These are phyloP conservation scores for Aquilaria malaccensis DNA, from an alignment of 345 rosid genomes.

Conservation along the genomic window DNA sequence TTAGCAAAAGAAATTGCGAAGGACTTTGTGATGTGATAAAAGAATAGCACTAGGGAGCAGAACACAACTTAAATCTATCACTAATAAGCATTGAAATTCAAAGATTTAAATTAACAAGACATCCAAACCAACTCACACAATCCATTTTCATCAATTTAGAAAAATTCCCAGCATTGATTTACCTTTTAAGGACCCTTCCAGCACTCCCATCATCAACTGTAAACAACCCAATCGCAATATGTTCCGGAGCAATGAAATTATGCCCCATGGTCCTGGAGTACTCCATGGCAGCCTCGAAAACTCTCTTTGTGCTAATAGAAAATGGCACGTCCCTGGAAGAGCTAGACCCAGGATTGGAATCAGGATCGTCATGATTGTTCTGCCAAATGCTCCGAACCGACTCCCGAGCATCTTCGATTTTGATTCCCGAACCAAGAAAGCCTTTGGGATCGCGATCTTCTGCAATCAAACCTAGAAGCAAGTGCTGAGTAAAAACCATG, in stretches of 20 bases:
- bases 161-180: neutral
- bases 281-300: conserved; percentile 94
- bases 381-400: conserved; percentile 67
- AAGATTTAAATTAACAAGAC: neutral
- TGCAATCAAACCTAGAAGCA: conserved; percentile 60
- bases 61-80: neutral
- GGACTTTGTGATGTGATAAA: no score
- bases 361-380: conserved; percentile 10
- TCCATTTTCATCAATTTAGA: neutral
- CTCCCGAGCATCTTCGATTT: conserved; percentile 61
- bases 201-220: conserved; percentile 96
- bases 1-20: no score
- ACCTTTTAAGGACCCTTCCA: conserved; percentile 71
- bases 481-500: conserved; percentile 81
- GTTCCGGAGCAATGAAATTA: conserved; percentile 89
- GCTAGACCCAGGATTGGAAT: conserved; percentile 15
- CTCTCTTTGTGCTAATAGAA: conserved; percentile 71
- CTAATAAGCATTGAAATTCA: neutral
- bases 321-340: conserved; percentile 57
- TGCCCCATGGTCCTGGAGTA: conserved; percentile 78
- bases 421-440: conserved; percentile 74
- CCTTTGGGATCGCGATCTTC: conserved; percentile 83
- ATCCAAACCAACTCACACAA: neutral
- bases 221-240: conserved; percentile 79
- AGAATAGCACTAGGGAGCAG: no score